phyloP scores from a whole-genome alignment of 2,329 filamentous ascomycete genomes.

The Whalleya microplaca region DNA sequence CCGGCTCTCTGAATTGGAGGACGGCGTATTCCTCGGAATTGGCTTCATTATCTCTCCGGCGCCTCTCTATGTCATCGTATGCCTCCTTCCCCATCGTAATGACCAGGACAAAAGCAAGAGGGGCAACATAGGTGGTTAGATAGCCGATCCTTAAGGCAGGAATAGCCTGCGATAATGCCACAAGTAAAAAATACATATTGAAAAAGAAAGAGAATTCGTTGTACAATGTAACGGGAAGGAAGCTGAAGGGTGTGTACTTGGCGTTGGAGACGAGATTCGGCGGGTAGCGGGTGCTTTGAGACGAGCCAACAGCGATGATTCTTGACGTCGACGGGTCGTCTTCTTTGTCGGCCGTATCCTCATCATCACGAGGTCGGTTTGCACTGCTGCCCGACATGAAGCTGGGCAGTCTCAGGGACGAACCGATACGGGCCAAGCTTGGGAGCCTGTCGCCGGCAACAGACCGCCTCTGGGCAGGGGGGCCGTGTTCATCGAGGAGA shows the following conservation, averaged over 20 bases:
- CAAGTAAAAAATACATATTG: constrained; percentile 97
- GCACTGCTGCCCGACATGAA: constrained; percentile 58
- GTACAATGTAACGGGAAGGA: constrained; percentile 91
- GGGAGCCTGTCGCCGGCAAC: constrained; percentile 47
- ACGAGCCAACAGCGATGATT: constrained; percentile 73
- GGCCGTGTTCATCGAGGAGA: constrained; percentile 59
- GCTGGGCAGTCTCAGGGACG: constrained; percentile 66
- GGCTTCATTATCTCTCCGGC: constrained; percentile 87
- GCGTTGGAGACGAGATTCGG: constrained; percentile 93
- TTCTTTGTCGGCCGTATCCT: constrained; percentile 54
- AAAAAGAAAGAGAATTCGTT: constrained; percentile 99
- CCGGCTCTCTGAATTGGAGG: constrained; percentile 69
- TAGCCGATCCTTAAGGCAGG: constrained; percentile 90
- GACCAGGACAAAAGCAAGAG: constrained; percentile 85
- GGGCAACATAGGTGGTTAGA: constrained; percentile 90
- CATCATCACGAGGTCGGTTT: constrained; percentile 50
- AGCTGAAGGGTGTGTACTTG: constrained; percentile 95
- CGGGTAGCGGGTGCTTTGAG: constrained; percentile 77
- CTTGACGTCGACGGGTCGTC: constrained; percentile 73
- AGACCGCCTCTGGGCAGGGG: constrained; percentile 40
- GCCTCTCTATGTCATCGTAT: constrained; percentile 85
- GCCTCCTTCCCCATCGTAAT: constrained; percentile 97
- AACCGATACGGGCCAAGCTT: constrained; percentile 51
- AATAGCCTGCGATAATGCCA: constrained; percentile 91
- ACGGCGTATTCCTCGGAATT: constrained; percentile 90